These are phyloP conservation scores for Suillus sp. DNA, from an alignment of 768 basidiomycete genomes.

Conservation along the genomic window DNA sequence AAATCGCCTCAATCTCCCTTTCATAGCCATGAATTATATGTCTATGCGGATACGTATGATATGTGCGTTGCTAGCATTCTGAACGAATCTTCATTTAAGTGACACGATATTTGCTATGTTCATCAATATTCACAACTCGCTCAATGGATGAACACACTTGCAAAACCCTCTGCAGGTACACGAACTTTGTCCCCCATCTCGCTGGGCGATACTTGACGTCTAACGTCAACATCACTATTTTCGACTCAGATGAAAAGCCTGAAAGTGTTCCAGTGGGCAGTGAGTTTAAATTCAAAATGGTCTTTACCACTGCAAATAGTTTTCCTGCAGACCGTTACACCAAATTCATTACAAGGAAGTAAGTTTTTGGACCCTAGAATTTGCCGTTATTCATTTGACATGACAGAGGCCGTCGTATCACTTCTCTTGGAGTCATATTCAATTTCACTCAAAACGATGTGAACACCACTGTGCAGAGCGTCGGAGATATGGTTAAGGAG, in stretches of 20 bases:
- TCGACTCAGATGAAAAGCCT: constrained; percentile 39
- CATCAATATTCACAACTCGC: no score
- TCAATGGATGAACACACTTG: no score
- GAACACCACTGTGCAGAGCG: constrained; percentile 76
- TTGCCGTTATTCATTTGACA: not conserved
- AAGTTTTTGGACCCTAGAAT: constrained; percentile 20
- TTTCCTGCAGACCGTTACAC: constrained; percentile 51
- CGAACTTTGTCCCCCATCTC: constrained; percentile 65
- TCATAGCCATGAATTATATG: constrained; percentile 78
- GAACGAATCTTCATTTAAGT: not conserved
- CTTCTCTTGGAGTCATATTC: constrained; percentile 78
- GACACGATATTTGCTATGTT: not conserved
- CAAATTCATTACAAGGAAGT: constrained; percentile 79
- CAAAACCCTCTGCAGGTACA: constrained; percentile 41
- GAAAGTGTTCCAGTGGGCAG: constrained; percentile 49
- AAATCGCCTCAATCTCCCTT: not conserved
- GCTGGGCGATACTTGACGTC: constrained; percentile 79
- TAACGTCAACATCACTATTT: constrained; percentile 82
- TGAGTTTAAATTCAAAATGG: constrained; percentile 22
- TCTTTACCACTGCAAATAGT: constrained; percentile 28
- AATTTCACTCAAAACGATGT: constrained; percentile 71
- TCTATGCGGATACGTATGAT: constrained; percentile 65
- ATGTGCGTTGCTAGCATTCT: constrained; percentile 43
- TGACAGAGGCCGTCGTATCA: constrained; percentile 65
- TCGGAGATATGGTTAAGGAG: constrained; percentile 77